Evolutionary conservation across 495 filamentous ascomycete species (phyloP).

Genomic region (Lophiostoma macrostomum): DNA sequence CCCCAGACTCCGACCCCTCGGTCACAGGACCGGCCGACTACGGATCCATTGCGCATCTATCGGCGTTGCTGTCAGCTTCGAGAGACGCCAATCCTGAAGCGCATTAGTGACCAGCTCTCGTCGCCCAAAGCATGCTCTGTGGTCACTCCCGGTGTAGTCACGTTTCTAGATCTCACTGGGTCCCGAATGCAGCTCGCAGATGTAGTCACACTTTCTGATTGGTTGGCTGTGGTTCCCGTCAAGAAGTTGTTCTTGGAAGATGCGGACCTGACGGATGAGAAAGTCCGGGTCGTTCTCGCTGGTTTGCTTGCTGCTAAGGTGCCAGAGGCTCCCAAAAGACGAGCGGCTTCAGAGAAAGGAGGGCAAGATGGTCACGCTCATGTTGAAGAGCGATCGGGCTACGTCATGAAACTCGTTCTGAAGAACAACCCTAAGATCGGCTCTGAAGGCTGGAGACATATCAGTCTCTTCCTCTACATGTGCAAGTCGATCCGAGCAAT

Average conservation of each 20-base stretch:
- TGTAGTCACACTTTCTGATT: slow-evolving; percentile 82
- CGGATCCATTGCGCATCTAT: slow-evolving; percentile 89
- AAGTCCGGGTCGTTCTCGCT: slow-evolving; percentile 78
- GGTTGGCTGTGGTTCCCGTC: slow-evolving; percentile 88
- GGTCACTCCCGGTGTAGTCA: slow-evolving; percentile 66
- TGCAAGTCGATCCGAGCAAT: slow-evolving; percentile 81
- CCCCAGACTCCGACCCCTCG: slow-evolving; percentile 39
- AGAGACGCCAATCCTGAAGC: slow-evolving; percentile 85
- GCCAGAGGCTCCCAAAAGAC: slow-evolving; percentile 20
- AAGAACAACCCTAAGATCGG: slow-evolving; percentile 86
- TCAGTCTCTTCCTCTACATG: slow-evolving; percentile 85
- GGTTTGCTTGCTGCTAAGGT: slow-evolving; percentile 77
- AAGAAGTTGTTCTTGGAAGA: slow-evolving; percentile 80
- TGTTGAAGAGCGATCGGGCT: slow-evolving; percentile 55
- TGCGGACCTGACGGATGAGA: slow-evolving; percentile 81
- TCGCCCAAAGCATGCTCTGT: slow-evolving; percentile 58
- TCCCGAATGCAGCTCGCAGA: slow-evolving; percentile 81
- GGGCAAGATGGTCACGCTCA: slow-evolving; percentile 49
- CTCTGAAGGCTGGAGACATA: slow-evolving; percentile 84
- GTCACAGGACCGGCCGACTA: slow-evolving; percentile 71
- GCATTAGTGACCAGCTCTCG: slow-evolving; percentile 82
- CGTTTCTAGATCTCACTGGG: slow-evolving; percentile 75
- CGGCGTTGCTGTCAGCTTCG: slow-evolving; percentile 89
- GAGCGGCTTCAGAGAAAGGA: slow-evolving; percentile 34
- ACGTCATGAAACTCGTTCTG: slow-evolving; percentile 82